Conservation (phyloP, 176 grass and related monocot species). For the Typha latifolia region DNA sequence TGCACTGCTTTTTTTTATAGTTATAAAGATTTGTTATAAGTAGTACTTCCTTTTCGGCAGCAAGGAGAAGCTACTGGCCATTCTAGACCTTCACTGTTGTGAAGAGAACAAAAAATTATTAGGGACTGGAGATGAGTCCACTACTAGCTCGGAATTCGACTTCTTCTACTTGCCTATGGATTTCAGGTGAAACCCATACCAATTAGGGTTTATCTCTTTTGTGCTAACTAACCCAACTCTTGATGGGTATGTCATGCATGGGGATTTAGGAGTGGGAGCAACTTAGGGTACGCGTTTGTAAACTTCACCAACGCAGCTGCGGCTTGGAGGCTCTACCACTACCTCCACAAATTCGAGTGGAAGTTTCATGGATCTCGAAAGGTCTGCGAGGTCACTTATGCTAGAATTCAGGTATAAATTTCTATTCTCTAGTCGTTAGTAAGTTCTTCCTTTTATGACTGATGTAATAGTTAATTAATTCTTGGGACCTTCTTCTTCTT, state of each 20-base stretch:
- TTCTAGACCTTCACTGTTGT: constrained; percentile 37
- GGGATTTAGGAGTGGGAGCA: constrained; percentile 27
- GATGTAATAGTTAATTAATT: background rate
- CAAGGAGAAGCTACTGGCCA: constrained; percentile 12
- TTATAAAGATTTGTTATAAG: background rate
- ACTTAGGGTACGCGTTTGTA: constrained; percentile 60
- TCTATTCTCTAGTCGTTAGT: background rate
- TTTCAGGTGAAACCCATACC: constrained; percentile 21
- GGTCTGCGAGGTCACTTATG: constrained; percentile 42
- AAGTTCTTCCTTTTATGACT: background rate
- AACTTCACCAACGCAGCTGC: constrained; percentile 45
- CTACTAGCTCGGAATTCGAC: constrained; percentile 31
- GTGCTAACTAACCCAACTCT: background rate
- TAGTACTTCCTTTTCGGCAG: constrained; percentile 13
- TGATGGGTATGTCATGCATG: background rate
- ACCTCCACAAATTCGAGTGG: constrained; percentile 32
- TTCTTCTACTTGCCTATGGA: constrained; percentile 62
- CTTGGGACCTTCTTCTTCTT: background rate
- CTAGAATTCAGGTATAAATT: constrained; percentile 25
- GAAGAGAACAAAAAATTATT: constrained; percentile 23
- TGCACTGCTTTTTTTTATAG: background rate
- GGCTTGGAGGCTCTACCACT: constrained; percentile 17
- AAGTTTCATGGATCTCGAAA: constrained; percentile 16
- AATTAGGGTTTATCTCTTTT: background rate
- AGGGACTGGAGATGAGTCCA: background rate